phyloP scores from a whole-genome alignment of 768 basidiomycete species.

The Xerocomellus intermedius region DNA sequence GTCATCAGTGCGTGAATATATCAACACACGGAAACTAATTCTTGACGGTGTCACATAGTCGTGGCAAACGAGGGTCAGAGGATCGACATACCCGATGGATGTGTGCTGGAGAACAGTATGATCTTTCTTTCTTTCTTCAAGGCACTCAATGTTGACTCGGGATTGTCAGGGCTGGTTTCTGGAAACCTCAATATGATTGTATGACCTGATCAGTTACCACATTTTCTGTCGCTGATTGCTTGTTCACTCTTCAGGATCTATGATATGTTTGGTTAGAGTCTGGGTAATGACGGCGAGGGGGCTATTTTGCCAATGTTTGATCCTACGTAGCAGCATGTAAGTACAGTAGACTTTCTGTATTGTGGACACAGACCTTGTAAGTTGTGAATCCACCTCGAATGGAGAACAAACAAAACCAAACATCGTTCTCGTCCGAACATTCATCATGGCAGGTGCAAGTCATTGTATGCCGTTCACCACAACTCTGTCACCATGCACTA shows the following conservation, averaged over 20 bases:
- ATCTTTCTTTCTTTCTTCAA: not conserved
- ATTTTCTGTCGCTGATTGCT: not conserved
- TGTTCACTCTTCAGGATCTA: constrained; percentile 5
- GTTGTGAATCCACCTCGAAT: too few relatives aligned
- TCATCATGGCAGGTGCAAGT: constrained; percentile 34
- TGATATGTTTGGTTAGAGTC: not conserved
- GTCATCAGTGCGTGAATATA: constrained; percentile 60
- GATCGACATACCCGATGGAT: constrained; percentile 83
- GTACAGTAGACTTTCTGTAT: too few relatives aligned
- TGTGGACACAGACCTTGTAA: too few relatives aligned
- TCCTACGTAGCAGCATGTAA: not conserved
- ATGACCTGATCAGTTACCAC: not conserved
- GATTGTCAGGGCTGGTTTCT: constrained; percentile 59
- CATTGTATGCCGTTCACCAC: constrained; percentile 23
- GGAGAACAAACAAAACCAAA: constrained; percentile 27
- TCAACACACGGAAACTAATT: not conserved
- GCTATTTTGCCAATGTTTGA: not conserved
- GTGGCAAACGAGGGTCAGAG: constrained; percentile 80
- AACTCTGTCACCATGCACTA: not conserved
- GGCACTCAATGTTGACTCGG: not conserved
- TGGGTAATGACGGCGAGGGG: not conserved
- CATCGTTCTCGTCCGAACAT: constrained; percentile 19
- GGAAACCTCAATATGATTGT: constrained; percentile 84
- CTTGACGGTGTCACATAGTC: constrained; percentile 33
- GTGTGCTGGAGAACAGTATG: constrained; percentile 69